Percentiles rank a stretch among this genome's conserved stretches.
Conservation (phyloP, 495 filamentous ascomycete species). For the Trypethelium eluteriae region DNA sequence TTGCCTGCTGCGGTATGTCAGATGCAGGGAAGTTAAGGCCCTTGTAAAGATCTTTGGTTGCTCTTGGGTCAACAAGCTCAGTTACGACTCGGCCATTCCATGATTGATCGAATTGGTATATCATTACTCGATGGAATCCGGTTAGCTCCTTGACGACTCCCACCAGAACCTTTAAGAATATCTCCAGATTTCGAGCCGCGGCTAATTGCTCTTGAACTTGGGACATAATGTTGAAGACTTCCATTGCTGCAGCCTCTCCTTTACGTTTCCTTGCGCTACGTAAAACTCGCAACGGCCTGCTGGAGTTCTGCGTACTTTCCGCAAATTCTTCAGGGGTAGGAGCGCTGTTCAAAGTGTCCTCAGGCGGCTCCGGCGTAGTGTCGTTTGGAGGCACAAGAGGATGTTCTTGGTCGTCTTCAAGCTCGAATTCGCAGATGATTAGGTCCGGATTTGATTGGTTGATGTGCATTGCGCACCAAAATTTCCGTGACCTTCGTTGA, state of each 20-base stretch:
- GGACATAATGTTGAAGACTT: constrained; percentile 86
- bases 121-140: constrained; percentile 86
- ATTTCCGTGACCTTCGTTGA: constrained; percentile 47
- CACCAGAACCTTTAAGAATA: constrained; percentile 63
- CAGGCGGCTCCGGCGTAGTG: constrained; percentile 49
- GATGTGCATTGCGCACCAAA: constrained; percentile 87
- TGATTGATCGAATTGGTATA: constrained; percentile 81
- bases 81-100: constrained; percentile 85
- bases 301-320: constrained; percentile 64
- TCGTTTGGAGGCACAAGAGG: constrained; percentile 56
- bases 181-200: constrained; percentile 57
- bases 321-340: constrained; percentile 65
- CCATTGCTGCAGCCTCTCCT: constrained; percentile 85
- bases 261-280: constrained; percentile 67
- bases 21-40: constrained; percentile 86
- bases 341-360: constrained; percentile 63
- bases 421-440: constrained; percentile 86
- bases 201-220: constrained; percentile 76
- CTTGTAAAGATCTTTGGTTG: constrained; percentile 82
- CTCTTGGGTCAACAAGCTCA: constrained; percentile 70
- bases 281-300: constrained; percentile 70
- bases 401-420: constrained; percentile 69
- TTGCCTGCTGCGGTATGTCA: constrained; percentile 81
- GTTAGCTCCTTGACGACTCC: constrained; percentile 80
- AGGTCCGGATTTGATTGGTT: constrained; percentile 57